These are phyloP conservation scores for Sodiomyces alkalinus DNA, from an alignment of 2,329 filamentous ascomycete genomes.

Conservation along the genomic window DNA sequence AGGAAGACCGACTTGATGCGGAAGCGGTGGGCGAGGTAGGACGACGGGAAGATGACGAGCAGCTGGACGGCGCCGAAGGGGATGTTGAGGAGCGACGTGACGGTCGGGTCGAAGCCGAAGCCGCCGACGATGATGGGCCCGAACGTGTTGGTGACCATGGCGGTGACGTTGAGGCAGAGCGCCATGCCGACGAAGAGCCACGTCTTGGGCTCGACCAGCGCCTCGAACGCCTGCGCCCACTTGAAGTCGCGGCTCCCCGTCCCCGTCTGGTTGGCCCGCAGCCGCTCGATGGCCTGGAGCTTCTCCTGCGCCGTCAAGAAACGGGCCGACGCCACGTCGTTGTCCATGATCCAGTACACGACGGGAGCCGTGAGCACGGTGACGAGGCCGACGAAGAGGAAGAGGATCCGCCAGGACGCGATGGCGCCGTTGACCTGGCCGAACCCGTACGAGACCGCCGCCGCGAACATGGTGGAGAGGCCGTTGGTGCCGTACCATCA, in stretches of 20 bases:
- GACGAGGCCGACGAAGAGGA: slow-evolving; percentile 44
- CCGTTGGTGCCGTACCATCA: slow-evolving; percentile 48
- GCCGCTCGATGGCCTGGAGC: slow-evolving; percentile 51
- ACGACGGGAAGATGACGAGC: slow-evolving; percentile 40
- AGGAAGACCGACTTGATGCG: slow-evolving; percentile 42
- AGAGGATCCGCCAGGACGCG: slow-evolving; percentile 32
- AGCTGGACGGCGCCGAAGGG: slow-evolving; percentile 50
- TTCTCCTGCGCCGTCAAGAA: slow-evolving; percentile 52
- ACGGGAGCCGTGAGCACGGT: slow-evolving; percentile 43
- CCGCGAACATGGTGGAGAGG: slow-evolving; percentile 39
- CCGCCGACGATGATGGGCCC: slow-evolving; percentile 47
- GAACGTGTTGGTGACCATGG: slow-evolving; percentile 48
- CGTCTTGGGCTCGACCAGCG: slow-evolving; percentile 31
- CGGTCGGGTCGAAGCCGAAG: slow-evolving; percentile 42
- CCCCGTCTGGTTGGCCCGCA: slow-evolving; percentile 61
- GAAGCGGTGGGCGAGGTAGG: slow-evolving; percentile 41
- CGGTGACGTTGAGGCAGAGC: slow-evolving; percentile 48
- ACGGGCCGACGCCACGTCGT: slow-evolving; percentile 37
- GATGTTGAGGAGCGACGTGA: slow-evolving; percentile 47
- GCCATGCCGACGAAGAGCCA: slow-evolving; percentile 47
- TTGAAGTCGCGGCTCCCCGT: slow-evolving; percentile 58
- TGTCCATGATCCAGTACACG: slow-evolving; percentile 44
- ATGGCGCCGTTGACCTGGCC: slow-evolving; percentile 29
- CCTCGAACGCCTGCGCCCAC: slow-evolving; percentile 44
- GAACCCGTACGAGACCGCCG: slow-evolving; percentile 39